These are phyloP conservation scores for Venturia aucupariae DNA, from an alignment of 2,329 filamentous ascomycete species.

Conservation along the genomic window DNA sequence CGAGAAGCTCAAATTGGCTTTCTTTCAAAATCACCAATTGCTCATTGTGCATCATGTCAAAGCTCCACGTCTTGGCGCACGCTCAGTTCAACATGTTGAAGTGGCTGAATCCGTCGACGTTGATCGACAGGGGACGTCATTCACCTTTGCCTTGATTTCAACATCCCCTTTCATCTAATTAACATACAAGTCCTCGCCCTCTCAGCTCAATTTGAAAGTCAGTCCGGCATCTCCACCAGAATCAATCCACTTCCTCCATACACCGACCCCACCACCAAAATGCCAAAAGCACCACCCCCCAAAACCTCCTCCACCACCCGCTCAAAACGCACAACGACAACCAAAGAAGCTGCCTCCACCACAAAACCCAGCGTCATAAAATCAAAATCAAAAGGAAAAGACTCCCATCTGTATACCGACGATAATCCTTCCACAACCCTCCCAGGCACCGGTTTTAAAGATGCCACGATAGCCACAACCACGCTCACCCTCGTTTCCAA, in stretches of 20 bases:
- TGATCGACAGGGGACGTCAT: not conserved
- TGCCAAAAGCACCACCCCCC: not conserved
- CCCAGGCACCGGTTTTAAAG: conserved; percentile 26
- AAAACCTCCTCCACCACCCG: not conserved
- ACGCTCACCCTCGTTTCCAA: conserved; percentile 23
- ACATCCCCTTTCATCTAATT: not conserved
- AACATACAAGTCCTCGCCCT: not conserved
- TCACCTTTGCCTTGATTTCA: conserved; percentile 1
- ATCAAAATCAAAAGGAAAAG: conserved; percentile 15
- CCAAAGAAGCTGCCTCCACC: not conserved
- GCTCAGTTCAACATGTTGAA: not conserved
- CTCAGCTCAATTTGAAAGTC: not conserved
- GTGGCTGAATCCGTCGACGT: not conserved
- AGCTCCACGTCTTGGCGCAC: not conserved
- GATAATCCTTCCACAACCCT: conserved; percentile 26
- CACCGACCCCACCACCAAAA: not conserved
- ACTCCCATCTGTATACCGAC: conserved; percentile 26
- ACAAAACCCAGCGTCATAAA: not conserved
- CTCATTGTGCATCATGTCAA: not conserved
- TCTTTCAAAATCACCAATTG: not conserved
- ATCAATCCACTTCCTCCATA: not conserved
- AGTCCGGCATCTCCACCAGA: no score
- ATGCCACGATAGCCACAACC: conserved; percentile 20
- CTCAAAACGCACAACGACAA: not conserved
- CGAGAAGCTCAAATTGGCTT: not conserved